Conservation (phyloP, 345 rosid species). For the Dimocarpus longan region DNA sequence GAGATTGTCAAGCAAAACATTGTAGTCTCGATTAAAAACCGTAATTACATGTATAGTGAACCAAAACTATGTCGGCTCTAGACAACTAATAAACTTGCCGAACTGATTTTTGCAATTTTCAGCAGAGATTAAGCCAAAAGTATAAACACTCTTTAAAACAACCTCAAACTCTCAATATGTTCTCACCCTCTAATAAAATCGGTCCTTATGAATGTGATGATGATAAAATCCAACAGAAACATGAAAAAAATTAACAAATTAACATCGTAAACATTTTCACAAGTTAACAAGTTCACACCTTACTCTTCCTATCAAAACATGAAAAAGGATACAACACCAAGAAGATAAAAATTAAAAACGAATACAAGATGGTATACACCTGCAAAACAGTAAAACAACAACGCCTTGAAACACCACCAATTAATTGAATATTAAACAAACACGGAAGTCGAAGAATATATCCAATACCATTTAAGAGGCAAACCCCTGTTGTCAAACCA, state of each 20-base stretch:
- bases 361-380: slow-evolving; percentile 65
- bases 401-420: not conserved
- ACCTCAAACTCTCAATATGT: not conserved
- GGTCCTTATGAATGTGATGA: not conserved
- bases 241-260: not conserved
- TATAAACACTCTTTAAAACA: not conserved
- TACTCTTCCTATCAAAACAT: no score
- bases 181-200: not conserved
- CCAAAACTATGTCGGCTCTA: not conserved
- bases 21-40: not conserved
- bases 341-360: no score
- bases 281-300: no score
- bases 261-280: not conserved
- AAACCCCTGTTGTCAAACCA: slow-evolving; percentile 91
- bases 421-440: not conserved
- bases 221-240: not conserved
- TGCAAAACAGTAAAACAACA: slow-evolving; percentile 21
- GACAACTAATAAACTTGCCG: not conserved
- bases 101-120: not conserved
- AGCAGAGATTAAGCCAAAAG: not conserved
- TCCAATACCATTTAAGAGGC: slow-evolving; percentile 77
- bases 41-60: not conserved
- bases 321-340: no score
- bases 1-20: not conserved
- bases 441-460: slow-evolving; percentile 4